Percentiles rank a stretch among this genome's conserved stretches.
Conservation (phyloP, 257 asterid genomes). For the Mitragyna speciosa region DNA sequence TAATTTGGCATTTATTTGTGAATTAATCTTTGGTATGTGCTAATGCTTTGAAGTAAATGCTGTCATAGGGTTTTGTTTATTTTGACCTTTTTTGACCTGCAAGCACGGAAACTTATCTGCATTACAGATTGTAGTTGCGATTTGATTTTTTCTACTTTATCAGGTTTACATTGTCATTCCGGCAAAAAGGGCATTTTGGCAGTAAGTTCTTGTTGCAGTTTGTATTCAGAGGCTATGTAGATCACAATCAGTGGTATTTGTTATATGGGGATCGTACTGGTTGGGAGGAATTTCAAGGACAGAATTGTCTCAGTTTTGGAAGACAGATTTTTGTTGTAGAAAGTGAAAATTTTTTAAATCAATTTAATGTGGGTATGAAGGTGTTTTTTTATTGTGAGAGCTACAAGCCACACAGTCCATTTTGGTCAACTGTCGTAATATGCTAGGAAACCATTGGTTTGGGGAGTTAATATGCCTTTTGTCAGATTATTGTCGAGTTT, state of each 20-base stretch:
- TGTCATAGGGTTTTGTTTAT: background rate
- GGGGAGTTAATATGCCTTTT: conserved; percentile 17
- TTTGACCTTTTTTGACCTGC: background rate
- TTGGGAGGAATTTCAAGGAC: background rate
- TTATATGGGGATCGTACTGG: conserved; percentile 11
- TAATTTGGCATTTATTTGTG: background rate
- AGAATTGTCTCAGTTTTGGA: background rate
- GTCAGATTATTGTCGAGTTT: conserved; percentile 1
- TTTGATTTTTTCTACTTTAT: background rate
- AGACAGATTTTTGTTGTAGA: background rate
- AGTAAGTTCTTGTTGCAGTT: background rate
- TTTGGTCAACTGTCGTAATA: conserved; percentile 18
- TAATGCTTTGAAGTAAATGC: background rate
- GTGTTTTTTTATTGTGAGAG: conserved; percentile 27
- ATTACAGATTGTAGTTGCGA: background rate
- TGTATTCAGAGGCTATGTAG: background rate
- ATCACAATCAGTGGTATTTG: background rate
- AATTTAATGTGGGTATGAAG: conserved; percentile 29
- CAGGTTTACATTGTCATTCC: conserved; percentile 7
- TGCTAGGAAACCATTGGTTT: background rate
- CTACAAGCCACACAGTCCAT: conserved; percentile 21
- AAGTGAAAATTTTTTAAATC: conserved; percentile 22
- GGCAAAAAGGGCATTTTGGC: background rate
- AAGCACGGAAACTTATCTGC: conserved; percentile 2
- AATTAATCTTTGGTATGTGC: background rate